Evolutionary conservation across 129 eudicot species (phyloP).

Genomic region (Scalesia atractyloides): DNA sequence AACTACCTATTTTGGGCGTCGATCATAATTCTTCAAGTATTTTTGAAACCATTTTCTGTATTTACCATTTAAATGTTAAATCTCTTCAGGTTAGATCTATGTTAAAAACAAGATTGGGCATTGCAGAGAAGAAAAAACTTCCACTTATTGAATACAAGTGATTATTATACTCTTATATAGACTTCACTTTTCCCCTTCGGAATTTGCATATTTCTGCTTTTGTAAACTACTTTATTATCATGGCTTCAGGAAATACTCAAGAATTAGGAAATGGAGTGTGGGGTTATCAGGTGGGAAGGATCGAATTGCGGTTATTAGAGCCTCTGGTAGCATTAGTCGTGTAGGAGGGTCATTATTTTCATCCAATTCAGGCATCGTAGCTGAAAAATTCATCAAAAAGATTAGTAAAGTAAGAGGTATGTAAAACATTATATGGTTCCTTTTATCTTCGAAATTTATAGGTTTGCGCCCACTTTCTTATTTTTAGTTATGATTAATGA

Average conservation of each 20-base stretch:
- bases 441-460: constrained; percentile 1
- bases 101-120: constrained; percentile 68
- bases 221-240: background rate
- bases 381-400: constrained; percentile 83
- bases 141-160: constrained; percentile 76
- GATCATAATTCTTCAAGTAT: background rate
- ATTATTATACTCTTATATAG: constrained; percentile 12
- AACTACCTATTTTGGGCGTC: background rate
- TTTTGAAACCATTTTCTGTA: constrained; percentile 5
- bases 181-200: background rate
- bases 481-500: too few species aligned
- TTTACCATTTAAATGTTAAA: constrained; percentile 2
- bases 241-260: constrained; percentile 65
- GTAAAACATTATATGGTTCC: constrained; percentile 7
- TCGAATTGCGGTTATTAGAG: constrained; percentile 80
- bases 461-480: background rate
- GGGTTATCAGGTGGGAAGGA: constrained; percentile 78
- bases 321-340: constrained; percentile 84
- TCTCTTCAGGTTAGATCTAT: constrained; percentile 64
- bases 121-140: constrained; percentile 56
- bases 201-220: background rate
- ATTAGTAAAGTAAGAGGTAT: constrained; percentile 68
- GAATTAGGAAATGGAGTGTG: constrained; percentile 68
- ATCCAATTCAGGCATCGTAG: constrained; percentile 61
- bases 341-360: constrained; percentile 51